Evolutionary conservation across 2,329 filamentous ascomycete species (phyloP).

Genomic region (Rhynchosporium graminicola): DNA sequence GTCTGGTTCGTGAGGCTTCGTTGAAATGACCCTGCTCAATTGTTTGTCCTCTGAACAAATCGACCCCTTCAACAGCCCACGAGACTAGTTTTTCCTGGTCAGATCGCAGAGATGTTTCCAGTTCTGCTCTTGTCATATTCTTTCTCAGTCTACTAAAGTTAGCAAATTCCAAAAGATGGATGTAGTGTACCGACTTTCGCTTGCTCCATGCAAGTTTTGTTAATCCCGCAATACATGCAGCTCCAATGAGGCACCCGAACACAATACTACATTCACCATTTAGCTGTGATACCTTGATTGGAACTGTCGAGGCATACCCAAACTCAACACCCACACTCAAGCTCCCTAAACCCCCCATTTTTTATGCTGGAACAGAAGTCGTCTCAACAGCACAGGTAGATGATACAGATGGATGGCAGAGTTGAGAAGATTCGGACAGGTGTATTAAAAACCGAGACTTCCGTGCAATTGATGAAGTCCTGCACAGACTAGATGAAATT

Average conservation of each 20-base stretch:
- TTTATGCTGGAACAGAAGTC: conserved; percentile 19
- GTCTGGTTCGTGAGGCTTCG: conserved; percentile 34
- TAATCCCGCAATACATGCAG: conserved; percentile 30
- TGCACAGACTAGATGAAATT: conserved; percentile 17
- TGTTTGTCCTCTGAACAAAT: conserved; percentile 34
- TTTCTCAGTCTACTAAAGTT: conserved; percentile 25
- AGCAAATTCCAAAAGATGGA: neutral
- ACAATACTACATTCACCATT: conserved; percentile 26
- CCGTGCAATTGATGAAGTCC: neutral
- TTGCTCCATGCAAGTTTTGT: conserved; percentile 32
- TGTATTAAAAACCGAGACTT: neutral
- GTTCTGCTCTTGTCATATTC: conserved; percentile 26
- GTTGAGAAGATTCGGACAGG: conserved; percentile 8
- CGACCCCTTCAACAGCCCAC: conserved; percentile 29
- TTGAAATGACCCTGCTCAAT: conserved; percentile 35
- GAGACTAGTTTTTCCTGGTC: conserved; percentile 29
- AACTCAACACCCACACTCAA: conserved; percentile 22
- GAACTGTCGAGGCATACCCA: conserved; percentile 22
- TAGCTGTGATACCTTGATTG: neutral
- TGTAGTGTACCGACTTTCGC: conserved; percentile 27
- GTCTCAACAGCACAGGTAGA: too few relatives aligned
- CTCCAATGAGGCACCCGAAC: conserved; percentile 26
- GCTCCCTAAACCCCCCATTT: conserved; percentile 29
- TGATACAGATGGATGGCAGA: neutral
- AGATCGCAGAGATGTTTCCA: conserved; percentile 25